Conservation (phyloP, 768 basidiomycete species). For the Ephemerocybe angulata region DNA sequence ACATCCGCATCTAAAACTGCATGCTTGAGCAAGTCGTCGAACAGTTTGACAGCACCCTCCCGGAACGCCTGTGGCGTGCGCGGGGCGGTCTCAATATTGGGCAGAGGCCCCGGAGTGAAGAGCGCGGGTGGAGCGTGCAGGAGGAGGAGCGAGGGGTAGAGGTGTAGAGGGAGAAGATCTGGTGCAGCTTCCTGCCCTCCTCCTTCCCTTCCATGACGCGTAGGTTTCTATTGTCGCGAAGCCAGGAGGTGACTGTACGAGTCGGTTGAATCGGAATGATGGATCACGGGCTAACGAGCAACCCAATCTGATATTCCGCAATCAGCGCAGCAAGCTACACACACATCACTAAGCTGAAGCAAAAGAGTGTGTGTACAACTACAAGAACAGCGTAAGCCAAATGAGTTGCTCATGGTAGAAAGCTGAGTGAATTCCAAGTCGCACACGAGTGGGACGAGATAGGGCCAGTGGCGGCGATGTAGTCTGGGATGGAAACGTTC, state of each 20-base stretch:
- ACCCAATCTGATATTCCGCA: too few relatives aligned
- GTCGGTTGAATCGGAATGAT: too few relatives aligned
- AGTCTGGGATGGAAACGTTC: constrained; percentile 47
- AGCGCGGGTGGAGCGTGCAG: constrained; percentile 58
- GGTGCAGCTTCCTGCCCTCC: constrained; percentile 79
- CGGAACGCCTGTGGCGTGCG: constrained; percentile 11
- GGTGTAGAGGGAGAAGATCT: constrained; percentile 81
- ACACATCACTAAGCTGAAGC: too few relatives aligned
- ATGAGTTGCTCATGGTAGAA: too few relatives aligned
- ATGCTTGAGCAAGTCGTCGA: constrained; percentile 35
- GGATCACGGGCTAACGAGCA: too few relatives aligned
- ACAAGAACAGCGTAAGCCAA: too few relatives aligned
- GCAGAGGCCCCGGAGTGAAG: constrained; percentile 34
- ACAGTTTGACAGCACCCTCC: constrained; percentile 18
- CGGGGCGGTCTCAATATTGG: constrained; percentile 26
- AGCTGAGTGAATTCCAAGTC: too few relatives aligned
- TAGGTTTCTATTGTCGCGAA: too few relatives aligned
- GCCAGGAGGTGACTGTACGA: too few relatives aligned
- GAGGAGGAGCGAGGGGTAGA: constrained; percentile 75
- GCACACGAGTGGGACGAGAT: neutral
- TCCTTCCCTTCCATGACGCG: too few relatives aligned
- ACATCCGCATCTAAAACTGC: constrained; percentile 69
- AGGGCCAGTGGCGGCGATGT: constrained; percentile 32
- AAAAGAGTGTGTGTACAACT: too few relatives aligned
- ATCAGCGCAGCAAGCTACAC: too few relatives aligned